Base-by-base conservation (phyloP, 75 land plant genomes). In the Cryptomeria japonica region DNA sequence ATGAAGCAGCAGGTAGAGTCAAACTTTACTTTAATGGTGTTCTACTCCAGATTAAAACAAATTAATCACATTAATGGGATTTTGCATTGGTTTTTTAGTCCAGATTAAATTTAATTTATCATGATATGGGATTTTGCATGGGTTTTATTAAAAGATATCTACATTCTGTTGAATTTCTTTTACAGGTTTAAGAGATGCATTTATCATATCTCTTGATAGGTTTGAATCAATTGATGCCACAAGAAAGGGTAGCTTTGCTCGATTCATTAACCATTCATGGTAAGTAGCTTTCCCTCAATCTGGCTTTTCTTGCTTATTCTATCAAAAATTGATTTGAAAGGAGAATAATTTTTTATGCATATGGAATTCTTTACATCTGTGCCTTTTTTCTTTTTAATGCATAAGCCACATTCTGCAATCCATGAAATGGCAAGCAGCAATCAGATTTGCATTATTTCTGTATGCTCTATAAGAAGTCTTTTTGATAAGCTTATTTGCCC, bases 221-320 rank as follows among this genome's bases (percentile, higher is more conserved):
- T 61, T 85, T 88, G 96, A 95, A 87, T 92, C 91, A 37, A 92
- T 96, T 89, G 98, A 96, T 92, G 98, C 98, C 70, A 95, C 98
- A 22, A 88, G 87, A 70, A 95, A 95, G 88, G 96, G 98, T 80
- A 96, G 95, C 89, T 89, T 93, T 88, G 98, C 93, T n/a, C 94
- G 98, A 46, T 96, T 95, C 87, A 96, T 96, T 80, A 96, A 96
- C 87, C 98, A 96, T 86, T 96, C 98, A 73, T 96, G 98, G 98
- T 96, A 84, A 93, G 90, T 87, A 41, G 42, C 37, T 39, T 44
- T 61, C 14, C 25, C 22, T 86, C 61, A 77, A 51, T 37, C 80
- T 34, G 3, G 38, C 31, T 32, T 85, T 39, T 38, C 38, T 25
- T 34, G 5, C 10, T 85, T 38, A 31, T 46, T 14, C 38, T 49